Conservation (phyloP, 1,139 yeast genomes). For the Pichia norvegensis region DNA sequence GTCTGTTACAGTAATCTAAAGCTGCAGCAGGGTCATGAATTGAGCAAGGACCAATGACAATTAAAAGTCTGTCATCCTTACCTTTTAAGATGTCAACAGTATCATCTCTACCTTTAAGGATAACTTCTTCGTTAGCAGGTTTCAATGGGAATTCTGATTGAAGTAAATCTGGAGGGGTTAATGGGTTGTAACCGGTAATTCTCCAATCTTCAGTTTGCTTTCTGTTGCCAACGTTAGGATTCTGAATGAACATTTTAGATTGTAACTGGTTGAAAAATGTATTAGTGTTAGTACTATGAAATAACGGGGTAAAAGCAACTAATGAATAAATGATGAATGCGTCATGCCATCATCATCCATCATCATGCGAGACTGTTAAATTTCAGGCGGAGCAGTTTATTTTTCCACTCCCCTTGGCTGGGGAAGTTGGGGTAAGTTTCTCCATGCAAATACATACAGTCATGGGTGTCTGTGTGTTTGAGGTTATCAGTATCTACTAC, state of each 20-base stretch:
- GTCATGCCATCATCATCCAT: not conserved
- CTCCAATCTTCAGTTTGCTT: conserved; percentile 85
- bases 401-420: not conserved
- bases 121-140: conserved; percentile 49
- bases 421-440: not conserved
- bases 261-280: conserved; percentile 9
- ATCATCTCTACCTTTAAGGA: conserved; percentile 68
- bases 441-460: conserved; percentile 2
- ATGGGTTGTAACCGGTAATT: conserved; percentile 81
- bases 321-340: no score
- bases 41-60: conserved; percentile 94
- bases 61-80: conserved; percentile 67
- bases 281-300: not conserved
- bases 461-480: not conserved
- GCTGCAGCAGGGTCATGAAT: conserved; percentile 94
- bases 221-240: conserved; percentile 78
- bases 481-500: not conserved
- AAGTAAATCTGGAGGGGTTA: conserved; percentile 87
- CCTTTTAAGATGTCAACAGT: conserved; percentile 68
- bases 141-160: conserved; percentile 83
- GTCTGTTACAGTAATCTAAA: conserved; percentile 69
- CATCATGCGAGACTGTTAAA: not conserved
- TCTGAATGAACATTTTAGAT: conserved; percentile 66
- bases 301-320: no score
- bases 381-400: not conserved